Conservation (phyloP, 371 early-diverging fungal genomes). For the Mucor irregularis region DNA sequence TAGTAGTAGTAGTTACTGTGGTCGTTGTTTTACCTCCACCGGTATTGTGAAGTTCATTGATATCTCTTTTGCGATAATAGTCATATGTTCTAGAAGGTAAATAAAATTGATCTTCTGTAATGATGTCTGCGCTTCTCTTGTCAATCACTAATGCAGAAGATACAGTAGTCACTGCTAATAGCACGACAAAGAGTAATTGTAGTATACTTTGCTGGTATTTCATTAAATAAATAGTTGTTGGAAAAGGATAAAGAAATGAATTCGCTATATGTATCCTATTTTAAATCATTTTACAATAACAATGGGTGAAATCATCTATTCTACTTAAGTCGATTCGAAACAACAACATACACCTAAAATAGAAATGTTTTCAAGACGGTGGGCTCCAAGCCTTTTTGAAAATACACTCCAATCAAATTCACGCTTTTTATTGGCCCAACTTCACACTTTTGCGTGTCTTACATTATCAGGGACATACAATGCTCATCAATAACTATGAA, state of each 20-base stretch:
- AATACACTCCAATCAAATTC: too few species aligned
- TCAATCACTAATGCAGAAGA: neutral
- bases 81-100: neutral
- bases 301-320: too few species aligned
- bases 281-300: too few species aligned
- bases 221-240: neutral
- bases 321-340: too few species aligned
- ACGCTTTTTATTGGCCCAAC: too few species aligned
- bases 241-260: neutral
- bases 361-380: too few species aligned
- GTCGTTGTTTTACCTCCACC: constrained; percentile 9
- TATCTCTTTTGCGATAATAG: constrained; percentile 8
- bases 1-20: neutral
- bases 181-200: neutral
- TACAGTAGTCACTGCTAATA: neutral
- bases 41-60: constrained; percentile 14
- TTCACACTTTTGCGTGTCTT: too few species aligned
- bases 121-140: neutral
- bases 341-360: too few species aligned
- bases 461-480: too few species aligned
- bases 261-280: too few species aligned
- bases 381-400: too few species aligned
- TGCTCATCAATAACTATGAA: too few species aligned
- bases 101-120: neutral
- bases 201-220: neutral